phyloP scores from a whole-genome alignment of 1,284 basidiomycete genomes.

The Mrakiaceae sp. region DNA sequence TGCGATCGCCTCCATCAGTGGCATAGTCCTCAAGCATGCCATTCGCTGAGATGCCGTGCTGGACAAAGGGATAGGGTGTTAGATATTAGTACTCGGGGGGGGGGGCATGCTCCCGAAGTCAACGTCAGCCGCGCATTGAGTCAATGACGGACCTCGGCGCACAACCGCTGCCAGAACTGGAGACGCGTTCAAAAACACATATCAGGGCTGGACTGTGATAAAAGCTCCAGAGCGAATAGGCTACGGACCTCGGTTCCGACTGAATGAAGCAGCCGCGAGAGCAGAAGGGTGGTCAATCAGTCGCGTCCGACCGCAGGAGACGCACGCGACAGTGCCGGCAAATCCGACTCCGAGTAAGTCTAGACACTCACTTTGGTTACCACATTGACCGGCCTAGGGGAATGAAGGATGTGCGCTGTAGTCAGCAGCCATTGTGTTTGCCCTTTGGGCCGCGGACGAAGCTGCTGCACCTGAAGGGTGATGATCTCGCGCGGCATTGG shows the following conservation, averaged over 20 bases:
- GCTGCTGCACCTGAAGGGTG: slow-evolving; percentile 31
- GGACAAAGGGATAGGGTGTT: neutral
- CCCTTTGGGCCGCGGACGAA: neutral
- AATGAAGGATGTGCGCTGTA: neutral
- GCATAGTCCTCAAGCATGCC: slow-evolving; percentile 93
- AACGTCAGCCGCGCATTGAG: neutral
- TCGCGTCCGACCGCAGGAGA: no score
- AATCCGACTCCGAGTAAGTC: no score
- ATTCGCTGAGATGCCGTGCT: slow-evolving; percentile 83
- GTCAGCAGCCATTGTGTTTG: no score
- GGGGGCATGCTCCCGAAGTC: neutral
- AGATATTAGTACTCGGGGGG: neutral
- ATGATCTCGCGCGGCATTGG: slow-evolving; percentile 38
- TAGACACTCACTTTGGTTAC: slow-evolving; percentile 68
- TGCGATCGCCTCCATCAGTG: slow-evolving; percentile 76
- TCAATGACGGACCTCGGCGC: slow-evolving; percentile 48
- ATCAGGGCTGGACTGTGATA: neutral
- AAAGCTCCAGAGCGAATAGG: no score
- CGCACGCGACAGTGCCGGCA: no score
- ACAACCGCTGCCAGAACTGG: slow-evolving; percentile 87
- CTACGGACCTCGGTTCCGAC: slow-evolving; percentile 28
- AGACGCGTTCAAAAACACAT: neutral
- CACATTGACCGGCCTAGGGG: slow-evolving; percentile 78
- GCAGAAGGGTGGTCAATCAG: neutral
- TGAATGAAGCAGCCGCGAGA: slow-evolving; percentile 15